Conservation (phyloP, 1,139 yeast species). For the Wickerhamomyces sp. region DNA sequence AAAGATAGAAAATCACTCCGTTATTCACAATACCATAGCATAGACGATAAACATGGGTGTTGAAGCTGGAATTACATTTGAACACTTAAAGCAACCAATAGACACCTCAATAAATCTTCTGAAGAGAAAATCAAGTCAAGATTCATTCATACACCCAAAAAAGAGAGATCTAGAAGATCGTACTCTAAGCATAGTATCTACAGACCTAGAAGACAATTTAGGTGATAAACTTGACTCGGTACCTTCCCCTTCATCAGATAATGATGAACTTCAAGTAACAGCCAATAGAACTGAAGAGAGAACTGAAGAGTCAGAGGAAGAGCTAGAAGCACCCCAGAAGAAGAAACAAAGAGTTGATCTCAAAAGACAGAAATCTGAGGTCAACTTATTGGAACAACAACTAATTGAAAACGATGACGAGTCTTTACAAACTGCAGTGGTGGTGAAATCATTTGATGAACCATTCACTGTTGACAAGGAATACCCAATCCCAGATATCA, state of each 20-base stretch:
- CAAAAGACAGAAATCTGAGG: conserved; percentile 8
- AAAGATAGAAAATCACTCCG: no score
- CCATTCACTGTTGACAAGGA: conserved; percentile 20
- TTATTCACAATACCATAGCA: no score
- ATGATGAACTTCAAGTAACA: conserved; percentile 1
- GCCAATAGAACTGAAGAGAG: neutral
- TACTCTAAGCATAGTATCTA: conserved; percentile 18
- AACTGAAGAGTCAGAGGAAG: neutral
- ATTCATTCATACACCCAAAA: conserved; percentile 1
- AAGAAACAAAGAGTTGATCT: conserved; percentile 7
- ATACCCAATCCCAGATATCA: conserved; percentile 23
- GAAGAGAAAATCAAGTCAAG: conserved; percentile 12
- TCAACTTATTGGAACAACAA: conserved; percentile 12
- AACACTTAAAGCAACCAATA: no score
- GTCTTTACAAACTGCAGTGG: conserved; percentile 23
- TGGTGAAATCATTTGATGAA: conserved; percentile 25
- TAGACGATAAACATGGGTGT: no score
- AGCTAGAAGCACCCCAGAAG: neutral
- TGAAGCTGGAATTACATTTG: no score
- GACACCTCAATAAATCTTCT: neutral
- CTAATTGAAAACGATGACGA: conserved; percentile 12
- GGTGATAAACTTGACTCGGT: conserved; percentile 10
- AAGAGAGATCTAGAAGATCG: conserved; percentile 12
- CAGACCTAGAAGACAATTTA: conserved; percentile 14
- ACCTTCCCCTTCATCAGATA: conserved; percentile 4